Evolutionary conservation across 2,329 filamentous ascomycete species (phyloP), one percentile per base, ranked within the genome.

Genomic region (Nothophaeocryptopus gaeumannii): DNA sequence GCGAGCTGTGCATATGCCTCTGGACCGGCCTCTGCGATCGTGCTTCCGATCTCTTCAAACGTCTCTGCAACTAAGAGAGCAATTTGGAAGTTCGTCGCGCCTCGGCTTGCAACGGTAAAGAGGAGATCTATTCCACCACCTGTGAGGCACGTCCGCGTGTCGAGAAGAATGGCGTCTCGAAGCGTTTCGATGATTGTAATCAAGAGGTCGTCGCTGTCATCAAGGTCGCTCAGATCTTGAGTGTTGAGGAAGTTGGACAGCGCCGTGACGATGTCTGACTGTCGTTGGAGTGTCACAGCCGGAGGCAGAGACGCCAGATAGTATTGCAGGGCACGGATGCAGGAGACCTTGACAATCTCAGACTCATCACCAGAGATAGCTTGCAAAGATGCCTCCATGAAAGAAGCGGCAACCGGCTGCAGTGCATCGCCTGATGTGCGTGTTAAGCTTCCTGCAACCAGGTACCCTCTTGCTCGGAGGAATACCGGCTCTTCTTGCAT

Each of bases 311-410:
- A 71, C 44, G 79, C 77, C 10, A 85, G 69, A 47, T 84, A 81
- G 62, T 80, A 79, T 62, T 96, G 89, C 32, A 96, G 72, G 1
- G 89, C 86, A 66, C 92, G 91, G 62, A 97, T 86, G 63, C 89
- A 95, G 14, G 92, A 85, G 13, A 96, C 91, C 68, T 93, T 89
- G 37, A 97, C 92, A 32, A 97, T 83, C 67, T 96, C 91, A 0
- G 88, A 87, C 14, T 83, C 75, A 58, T 96, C 91, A 32, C 76
- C 76, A 8, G 82, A 83, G 58, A 96, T 88, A 7, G 85, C 84
- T 43, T 86, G 81, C 45, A 97, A 79, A 1, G 88, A 86, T 31
- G 79, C 81, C 61, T 90, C 83, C 58, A 91, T 76, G 50, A 92
- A 78, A 5, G 76, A 78, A 11, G 78, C 75, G 5, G 86, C 84